Evolutionary conservation across 2,329 filamentous ascomycete genomes (phyloP).

Genomic region (Beauveria medogensis): DNA sequence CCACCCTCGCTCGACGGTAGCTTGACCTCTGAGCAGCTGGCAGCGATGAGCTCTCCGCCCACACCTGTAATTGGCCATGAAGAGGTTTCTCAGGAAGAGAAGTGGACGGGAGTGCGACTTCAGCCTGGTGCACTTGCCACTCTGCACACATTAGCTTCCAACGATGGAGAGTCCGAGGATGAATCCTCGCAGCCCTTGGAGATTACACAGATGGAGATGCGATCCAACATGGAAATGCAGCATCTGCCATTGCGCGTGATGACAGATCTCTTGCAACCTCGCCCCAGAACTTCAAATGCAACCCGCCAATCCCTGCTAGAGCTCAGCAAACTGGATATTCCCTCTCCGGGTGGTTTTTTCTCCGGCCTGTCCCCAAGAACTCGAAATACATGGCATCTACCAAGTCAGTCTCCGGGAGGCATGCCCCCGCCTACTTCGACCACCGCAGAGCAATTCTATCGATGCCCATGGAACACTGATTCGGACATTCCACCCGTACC

Average conservation of each 20-base stretch:
- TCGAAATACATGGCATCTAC: constrained; percentile 73
- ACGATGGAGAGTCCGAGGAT: constrained; percentile 55
- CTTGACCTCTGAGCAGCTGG: constrained; percentile 79
- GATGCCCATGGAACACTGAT: constrained; percentile 62
- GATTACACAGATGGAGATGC: constrained; percentile 25
- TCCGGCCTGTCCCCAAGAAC: constrained; percentile 69
- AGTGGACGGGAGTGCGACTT: constrained; percentile 67
- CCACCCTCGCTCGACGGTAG: constrained; percentile 88
- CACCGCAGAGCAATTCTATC: constrained; percentile 88
- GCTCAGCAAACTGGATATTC: constrained; percentile 76
- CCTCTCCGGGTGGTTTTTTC: constrained; percentile 88
- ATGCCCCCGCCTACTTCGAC: constrained; percentile 68
- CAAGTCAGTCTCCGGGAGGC: constrained; percentile 44
- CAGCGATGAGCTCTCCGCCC: constrained; percentile 71
- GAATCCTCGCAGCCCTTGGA: constrained; percentile 37
- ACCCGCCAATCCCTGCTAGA: constrained; percentile 55
- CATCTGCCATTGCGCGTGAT: constrained; percentile 44
- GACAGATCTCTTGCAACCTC: constrained; percentile 29
- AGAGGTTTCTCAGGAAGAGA: constrained; percentile 45
- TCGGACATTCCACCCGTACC: constrained; percentile 29
- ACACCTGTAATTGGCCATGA: constrained; percentile 64
- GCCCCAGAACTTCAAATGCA: constrained; percentile 22
- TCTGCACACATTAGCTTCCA: constrained; percentile 61
- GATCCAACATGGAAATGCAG: constrained; percentile 34
- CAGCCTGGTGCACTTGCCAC: constrained; percentile 75